A percentile compares a stretch with the other conserved stretches of the same genome.
Evolutionary conservation across 1,139 yeast genomes (phyloP).

Genomic region (Yamadazyma dendronema): DNA sequence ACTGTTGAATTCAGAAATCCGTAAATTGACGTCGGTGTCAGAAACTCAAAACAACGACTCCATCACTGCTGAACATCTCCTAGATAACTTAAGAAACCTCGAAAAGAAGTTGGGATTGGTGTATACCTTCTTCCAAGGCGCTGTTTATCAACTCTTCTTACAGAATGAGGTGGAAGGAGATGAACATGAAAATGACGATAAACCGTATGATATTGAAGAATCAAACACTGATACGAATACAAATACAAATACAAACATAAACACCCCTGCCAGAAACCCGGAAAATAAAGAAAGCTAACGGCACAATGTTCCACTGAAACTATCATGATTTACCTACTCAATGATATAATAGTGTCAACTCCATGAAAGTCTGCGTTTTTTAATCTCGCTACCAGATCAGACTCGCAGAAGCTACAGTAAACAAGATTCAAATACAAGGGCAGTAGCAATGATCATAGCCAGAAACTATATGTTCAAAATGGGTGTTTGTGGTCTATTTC

Average conservation of each 20-base stretch:
- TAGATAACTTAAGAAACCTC: slow-evolving; percentile 52
- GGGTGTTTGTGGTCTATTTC: too few species aligned
- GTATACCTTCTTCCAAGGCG: slow-evolving; percentile 65
- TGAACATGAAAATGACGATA: slow-evolving; percentile 5
- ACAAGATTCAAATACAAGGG: too few species aligned
- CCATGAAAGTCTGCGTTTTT: too few species aligned
- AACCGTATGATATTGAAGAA: too few species aligned
- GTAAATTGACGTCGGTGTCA: slow-evolving; percentile 17
- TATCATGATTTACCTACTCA: too few species aligned
- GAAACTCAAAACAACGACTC: slow-evolving; percentile 9
- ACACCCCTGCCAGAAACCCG: slow-evolving; percentile 6
- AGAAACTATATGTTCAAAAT: too few species aligned
- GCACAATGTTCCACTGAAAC: too few species aligned
- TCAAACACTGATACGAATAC: neutral
- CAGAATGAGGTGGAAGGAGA: slow-evolving; percentile 12
- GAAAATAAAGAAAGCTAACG: too few species aligned
- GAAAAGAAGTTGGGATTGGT: slow-evolving; percentile 66
- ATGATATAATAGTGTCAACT: too few species aligned
- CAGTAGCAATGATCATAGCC: too few species aligned
- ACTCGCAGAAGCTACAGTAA: too few species aligned
- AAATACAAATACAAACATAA: slow-evolving; percentile 3
- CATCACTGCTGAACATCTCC: slow-evolving; percentile 25
- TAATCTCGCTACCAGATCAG: too few species aligned
- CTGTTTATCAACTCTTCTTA: slow-evolving; percentile 56
- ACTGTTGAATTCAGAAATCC: slow-evolving; percentile 32